phyloP scores from a whole-genome alignment of 2,329 filamentous ascomycete species.

The Tolypocladium paradoxum region DNA sequence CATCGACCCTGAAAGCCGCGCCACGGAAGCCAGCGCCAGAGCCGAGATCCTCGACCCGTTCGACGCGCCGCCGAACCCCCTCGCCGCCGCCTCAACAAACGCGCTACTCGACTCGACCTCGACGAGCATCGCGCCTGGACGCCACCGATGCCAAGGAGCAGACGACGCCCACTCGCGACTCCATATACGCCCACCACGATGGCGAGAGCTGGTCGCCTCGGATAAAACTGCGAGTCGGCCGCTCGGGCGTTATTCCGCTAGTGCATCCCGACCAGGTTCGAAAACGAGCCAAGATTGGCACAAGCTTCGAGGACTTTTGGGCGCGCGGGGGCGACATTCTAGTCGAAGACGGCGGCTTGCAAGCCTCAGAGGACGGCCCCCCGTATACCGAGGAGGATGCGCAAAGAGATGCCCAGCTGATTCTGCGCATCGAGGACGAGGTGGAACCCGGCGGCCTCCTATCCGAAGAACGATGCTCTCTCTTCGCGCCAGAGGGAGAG shows the following conservation, averaged over 20 bases:
- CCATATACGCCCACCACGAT: constrained; percentile 8
- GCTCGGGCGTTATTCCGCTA: constrained; percentile 36
- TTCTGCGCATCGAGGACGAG: constrained; percentile 61
- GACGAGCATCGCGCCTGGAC: constrained; percentile 31
- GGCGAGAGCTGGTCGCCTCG: constrained; percentile 26
- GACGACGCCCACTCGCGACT: constrained; percentile 4
- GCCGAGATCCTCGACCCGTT: constrained; percentile 19
- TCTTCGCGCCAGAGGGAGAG: constrained; percentile 60
- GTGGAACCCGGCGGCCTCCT: constrained; percentile 66
- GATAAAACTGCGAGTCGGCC: constrained; percentile 36
- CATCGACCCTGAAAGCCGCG: constrained; percentile 18
- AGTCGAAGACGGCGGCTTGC: constrained; percentile 48
- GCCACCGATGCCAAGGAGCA: constrained; percentile 9
- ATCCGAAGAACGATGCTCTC: constrained; percentile 56
- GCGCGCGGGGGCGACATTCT: constrained; percentile 37
- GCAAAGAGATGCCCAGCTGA: constrained; percentile 55
- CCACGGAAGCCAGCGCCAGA: constrained; percentile 17
- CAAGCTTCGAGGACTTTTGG: constrained; percentile 49
- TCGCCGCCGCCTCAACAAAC: constrained; percentile 28
- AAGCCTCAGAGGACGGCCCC: constrained; percentile 42
- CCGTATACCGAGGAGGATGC: constrained; percentile 52
- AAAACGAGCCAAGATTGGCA: constrained; percentile 39
- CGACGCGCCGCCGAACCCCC: constrained; percentile 27
- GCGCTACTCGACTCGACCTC: constrained; percentile 30
- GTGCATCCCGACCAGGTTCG: constrained; percentile 49